Percentiles rank a stretch among this genome's conserved stretches.
phyloP scores from a whole-genome alignment of 2,329 filamentous ascomycete species.

The Penicillium brevicompactum region DNA sequence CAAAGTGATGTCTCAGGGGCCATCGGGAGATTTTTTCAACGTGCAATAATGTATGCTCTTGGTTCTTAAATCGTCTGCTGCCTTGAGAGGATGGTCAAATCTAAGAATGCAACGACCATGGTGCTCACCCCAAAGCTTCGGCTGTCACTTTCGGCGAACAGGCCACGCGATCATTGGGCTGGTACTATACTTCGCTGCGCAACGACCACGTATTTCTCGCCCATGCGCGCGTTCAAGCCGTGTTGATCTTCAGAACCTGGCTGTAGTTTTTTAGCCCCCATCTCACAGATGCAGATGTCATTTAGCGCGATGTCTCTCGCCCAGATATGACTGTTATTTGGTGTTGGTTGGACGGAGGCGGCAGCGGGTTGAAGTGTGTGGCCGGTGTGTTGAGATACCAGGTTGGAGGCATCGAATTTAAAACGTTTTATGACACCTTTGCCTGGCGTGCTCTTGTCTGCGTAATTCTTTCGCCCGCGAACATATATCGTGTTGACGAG shows the following conservation, averaged over 20 bases:
- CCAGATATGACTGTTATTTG: slow-evolving; percentile 62
- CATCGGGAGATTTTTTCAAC: neutral
- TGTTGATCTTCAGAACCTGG: slow-evolving; percentile 35
- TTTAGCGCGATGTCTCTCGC: slow-evolving; percentile 68
- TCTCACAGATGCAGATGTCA: slow-evolving; percentile 75
- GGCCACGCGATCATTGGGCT: neutral
- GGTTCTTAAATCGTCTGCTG: neutral
- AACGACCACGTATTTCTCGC: slow-evolving; percentile 57
- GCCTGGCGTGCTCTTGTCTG: slow-evolving; percentile 9
- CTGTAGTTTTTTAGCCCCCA: slow-evolving; percentile 75
- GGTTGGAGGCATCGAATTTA: slow-evolving; percentile 48
- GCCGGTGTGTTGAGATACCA: slow-evolving; percentile 28
- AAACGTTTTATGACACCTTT: slow-evolving; percentile 35
- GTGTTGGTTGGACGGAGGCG: neutral
- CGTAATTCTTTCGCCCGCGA: slow-evolving; percentile 20
- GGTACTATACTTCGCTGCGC: slow-evolving; percentile 37
- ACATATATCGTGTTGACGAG: slow-evolving; percentile 82
- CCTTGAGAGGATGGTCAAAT: too few species aligned
- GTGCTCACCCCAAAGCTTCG: too few species aligned
- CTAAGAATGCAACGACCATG: neutral
- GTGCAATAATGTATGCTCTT: neutral
- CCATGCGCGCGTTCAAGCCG: slow-evolving; percentile 49
- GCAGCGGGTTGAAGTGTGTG: neutral
- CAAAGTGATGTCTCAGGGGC: neutral
- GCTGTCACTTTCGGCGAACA: neutral